Base-by-base conservation (phyloP, 2,329 filamentous ascomycete species). In the Lasiodiplodia citricola region DNA sequence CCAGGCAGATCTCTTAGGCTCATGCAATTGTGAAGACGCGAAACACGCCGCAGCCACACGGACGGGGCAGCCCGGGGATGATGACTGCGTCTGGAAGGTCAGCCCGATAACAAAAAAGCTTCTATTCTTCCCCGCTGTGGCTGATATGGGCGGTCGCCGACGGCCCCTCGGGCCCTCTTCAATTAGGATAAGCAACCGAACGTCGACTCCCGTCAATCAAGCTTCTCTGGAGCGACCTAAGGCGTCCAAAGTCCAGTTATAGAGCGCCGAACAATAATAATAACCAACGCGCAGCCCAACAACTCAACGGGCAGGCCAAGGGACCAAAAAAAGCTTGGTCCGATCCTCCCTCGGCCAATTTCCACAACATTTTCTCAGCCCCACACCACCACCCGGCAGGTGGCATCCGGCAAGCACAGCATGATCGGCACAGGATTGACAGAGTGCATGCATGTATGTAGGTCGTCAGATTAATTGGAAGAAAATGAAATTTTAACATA, bases 301-400 rank as follows among this genome's bases (percentile, higher is more conserved):
- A 16, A n/a, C 41, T n/a, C 41, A n/a, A 47, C 41, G 41, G 16
- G 7, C 41, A 47, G 41, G 41, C 16, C 41, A 18, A 47, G 44
- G 52, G 21, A 14, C 35, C n/a, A 16, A 14, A 28, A 37, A 56
- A 38, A 14, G 35, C 55, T 57, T 57, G 31, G 55, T 41, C 31
- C 55, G 31, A 47, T 56, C 31, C 55, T 16, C 37, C 54, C 54
- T 57, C 21, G 55, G 38, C 55, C 31, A 57, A 57, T 57, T 57
- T 57, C 55, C 28, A 23, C 54, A 37, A n/a, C 54, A 47, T 21
- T 11, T 21, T 8, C n/a, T 21, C 44, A 11, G 44, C 44, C 44
- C 44, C 44, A 47, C 44, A 47, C 14, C 28, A 55, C 18, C 52
- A 55, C 14, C 3, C 23, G 31, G 41, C 41, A n/a, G 16, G 41